phyloP scores from a whole-genome alignment of 352 stramenopile species.

The Globisporangium camurandrum region DNA sequence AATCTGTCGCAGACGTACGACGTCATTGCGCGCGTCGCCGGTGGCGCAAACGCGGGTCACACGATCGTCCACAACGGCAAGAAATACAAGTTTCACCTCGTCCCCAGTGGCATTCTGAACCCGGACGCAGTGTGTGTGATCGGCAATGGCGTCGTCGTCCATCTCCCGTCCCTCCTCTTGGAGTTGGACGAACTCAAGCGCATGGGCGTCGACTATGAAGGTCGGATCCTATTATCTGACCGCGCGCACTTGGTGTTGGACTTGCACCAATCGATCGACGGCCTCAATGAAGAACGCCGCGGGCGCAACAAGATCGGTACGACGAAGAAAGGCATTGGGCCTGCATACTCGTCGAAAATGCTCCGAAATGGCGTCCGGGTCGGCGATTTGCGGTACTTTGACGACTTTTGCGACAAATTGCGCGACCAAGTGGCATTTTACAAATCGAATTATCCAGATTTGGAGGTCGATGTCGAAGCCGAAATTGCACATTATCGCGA shows the following conservation, averaged over 20 bases:
- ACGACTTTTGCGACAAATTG: slow-evolving; percentile 88
- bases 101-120: slow-evolving; percentile 98
- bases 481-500: slow-evolving; percentile 82
- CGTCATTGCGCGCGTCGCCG: slow-evolving; percentile 94
- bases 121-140: slow-evolving; percentile 94
- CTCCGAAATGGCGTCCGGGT: slow-evolving; percentile 96
- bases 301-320: slow-evolving; percentile 98
- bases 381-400: slow-evolving; percentile 90
- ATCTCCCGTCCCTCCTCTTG: slow-evolving; percentile 94
- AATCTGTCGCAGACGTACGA: slow-evolving; percentile 93
- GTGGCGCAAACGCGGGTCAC: slow-evolving; percentile 97
- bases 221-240: slow-evolving; percentile 96
- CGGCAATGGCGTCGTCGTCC: slow-evolving; percentile 98
- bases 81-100: slow-evolving; percentile 99
- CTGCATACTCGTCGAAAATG: slow-evolving; percentile 98
- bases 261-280: slow-evolving; percentile 94
- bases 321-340: slow-evolving; percentile 98
- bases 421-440: slow-evolving; percentile 89
- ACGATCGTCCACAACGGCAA: slow-evolving; percentile 97
- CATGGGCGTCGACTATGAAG: slow-evolving; percentile 88
- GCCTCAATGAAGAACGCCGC: slow-evolving; percentile 76
- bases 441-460: slow-evolving; percentile 83
- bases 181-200: slow-evolving; percentile 90
- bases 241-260: slow-evolving; percentile 98
- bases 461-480: slow-evolving; percentile 69